A percentile compares a stretch with the other conserved stretches of the same genome.
Evolutionary conservation across 2,329 filamentous ascomycete genomes (phyloP).

Genomic region (Aspergillus neoniger): DNA sequence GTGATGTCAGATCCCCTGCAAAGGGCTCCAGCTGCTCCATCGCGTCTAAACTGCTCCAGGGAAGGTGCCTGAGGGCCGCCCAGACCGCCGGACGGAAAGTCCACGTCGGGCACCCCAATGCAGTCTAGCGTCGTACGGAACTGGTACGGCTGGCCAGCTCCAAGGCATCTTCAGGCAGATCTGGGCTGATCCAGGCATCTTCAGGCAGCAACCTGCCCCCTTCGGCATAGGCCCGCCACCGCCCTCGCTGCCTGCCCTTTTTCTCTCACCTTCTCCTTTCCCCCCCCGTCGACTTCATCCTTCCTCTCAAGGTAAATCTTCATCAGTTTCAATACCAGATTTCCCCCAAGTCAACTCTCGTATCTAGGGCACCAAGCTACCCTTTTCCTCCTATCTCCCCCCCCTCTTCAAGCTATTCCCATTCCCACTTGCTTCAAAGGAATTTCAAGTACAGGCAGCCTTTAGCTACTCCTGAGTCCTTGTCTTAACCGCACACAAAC

Average conservation of each 20-base stretch:
- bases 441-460: conserved; percentile 40
- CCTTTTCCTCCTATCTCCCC: conserved; percentile 63
- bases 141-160: background rate
- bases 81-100: conserved; percentile 11
- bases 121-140: background rate
- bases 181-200: conserved; percentile 9
- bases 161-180: conserved; percentile 9
- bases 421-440: conserved; percentile 22
- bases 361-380: conserved; percentile 90
- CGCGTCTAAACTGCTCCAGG: conserved; percentile 2
- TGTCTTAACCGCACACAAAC: conserved; percentile 38
- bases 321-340: conserved; percentile 20
- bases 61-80: conserved; percentile 6
- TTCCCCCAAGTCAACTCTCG: conserved; percentile 30
- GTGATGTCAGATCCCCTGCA: conserved; percentile 8
- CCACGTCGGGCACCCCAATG: conserved; percentile 2
- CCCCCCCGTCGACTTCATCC: conserved; percentile 22
- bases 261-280: conserved; percentile 27
- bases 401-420: conserved; percentile 58
- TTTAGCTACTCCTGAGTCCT: conserved; percentile 66
- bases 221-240: conserved; percentile 15
- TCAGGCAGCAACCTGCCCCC: conserved; percentile 13
- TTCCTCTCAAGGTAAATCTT: conserved; percentile 28
- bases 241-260: conserved; percentile 23
- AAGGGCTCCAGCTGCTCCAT: conserved; percentile 1